Base-by-base conservation (phyloP, 2,329 filamentous ascomycete species). In the Fusarium xylarioides region DNA sequence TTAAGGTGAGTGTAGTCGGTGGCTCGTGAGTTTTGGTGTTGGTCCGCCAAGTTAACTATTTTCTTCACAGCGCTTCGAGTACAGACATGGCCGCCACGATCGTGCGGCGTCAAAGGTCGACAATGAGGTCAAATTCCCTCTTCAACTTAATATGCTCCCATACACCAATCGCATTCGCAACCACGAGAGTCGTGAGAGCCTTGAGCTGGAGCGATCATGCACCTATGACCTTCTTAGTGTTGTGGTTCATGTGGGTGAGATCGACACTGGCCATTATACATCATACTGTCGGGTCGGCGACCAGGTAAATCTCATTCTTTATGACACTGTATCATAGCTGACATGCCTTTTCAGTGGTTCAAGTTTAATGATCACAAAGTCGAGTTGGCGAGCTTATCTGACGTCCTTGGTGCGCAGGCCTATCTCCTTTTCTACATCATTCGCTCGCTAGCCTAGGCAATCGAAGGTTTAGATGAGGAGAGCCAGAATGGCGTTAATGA, bases 341-440 rank as follows among this genome's bases (percentile, higher is more conserved):
- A 72, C 55, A 30, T 35, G 71, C 35, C 44, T 16, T 16, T 79
- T 69, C 74, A 97, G 88, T 98, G 95, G 95, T 97, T 97, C 81
- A 91, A 93, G 62, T 98, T 98, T 83, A 97, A 98, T 79, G 95
- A 98, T 80, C 95, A 96, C 80, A 95, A 94, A 80, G 95, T 98
- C 30, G 93, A 95, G 69, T 80, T 95, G 63, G 95, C 94, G 5
- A 90, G 90, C 52, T 92, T 96, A 79, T 93, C 92, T 10, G 94
- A 98, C 67, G 95, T 98, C 7, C 86, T 98, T 46, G 89, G 89
- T 35, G 93, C 94, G 19, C 92, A 97, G 80, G 95, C 95, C 1
- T 98, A 98, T 81, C 85, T 98, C 64, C 85, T 98, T 59, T 97
- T 98, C 81, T 98, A 98, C 77, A 91, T 92, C 59, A 90, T 92